Conservation (phyloP, 2,329 filamentous ascomycete species). For the Pseudohalonectria lignicola region DNA sequence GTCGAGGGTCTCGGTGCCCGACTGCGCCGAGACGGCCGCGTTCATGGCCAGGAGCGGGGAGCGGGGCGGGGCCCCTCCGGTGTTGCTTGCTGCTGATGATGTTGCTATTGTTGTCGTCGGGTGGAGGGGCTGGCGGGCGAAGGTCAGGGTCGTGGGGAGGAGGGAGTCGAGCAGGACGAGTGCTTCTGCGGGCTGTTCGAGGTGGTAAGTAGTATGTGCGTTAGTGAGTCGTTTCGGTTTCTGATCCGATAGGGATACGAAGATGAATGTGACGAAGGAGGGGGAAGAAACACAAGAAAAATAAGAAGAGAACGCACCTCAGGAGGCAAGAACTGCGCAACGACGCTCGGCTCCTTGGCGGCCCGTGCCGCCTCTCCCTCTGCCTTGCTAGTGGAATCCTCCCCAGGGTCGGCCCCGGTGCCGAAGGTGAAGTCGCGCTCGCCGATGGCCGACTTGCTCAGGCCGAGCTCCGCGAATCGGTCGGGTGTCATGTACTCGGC, state of each 20-base stretch:
- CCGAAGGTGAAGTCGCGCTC: constrained; percentile 18
- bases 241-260: too few species aligned
- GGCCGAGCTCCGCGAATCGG: constrained; percentile 18
- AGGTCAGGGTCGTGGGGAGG: constrained; percentile 24
- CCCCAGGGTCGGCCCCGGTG: background rate
- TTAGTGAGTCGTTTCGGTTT: background rate
- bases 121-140: constrained; percentile 24
- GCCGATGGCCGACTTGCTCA: constrained; percentile 15
- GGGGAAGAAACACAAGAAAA: background rate
- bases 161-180: constrained; percentile 20
- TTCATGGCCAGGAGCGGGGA: constrained; percentile 12
- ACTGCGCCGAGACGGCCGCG: constrained; percentile 4
- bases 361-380: too few species aligned
- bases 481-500: constrained; percentile 23
- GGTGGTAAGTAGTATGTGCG: too few species aligned
- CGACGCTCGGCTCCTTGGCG: too few species aligned
- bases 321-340: background rate
- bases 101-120: too few species aligned
- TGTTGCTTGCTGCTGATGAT: constrained; percentile 3
- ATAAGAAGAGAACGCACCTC: background rate
- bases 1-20: constrained; percentile 5
- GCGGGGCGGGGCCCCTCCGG: constrained; percentile 9
- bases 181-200: constrained; percentile 21
- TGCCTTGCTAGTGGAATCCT: too few species aligned
- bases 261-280: background rate